Conservation (phyloP, 2,329 filamentous ascomycete genomes). For the Aspergillus amoenus region DNA sequence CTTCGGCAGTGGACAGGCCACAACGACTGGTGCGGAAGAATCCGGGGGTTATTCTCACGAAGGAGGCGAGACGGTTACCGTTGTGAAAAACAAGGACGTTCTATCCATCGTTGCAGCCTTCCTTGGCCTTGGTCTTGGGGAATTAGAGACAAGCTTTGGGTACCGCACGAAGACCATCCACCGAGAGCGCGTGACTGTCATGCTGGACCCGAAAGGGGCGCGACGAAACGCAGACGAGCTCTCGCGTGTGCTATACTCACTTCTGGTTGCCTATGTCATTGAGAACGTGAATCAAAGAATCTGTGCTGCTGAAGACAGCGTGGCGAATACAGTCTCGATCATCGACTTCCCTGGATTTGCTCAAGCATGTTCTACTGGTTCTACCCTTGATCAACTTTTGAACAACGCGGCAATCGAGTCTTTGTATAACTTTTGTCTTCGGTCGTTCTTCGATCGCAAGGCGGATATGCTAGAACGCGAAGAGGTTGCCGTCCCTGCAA, state of each 20-base stretch:
- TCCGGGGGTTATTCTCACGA: slow-evolving; percentile 97
- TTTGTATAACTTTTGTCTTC: slow-evolving; percentile 87
- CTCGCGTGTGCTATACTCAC: slow-evolving; percentile 86
- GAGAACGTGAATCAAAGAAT: slow-evolving; percentile 88
- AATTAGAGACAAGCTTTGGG: slow-evolving; percentile 83
- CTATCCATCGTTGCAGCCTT: slow-evolving; percentile 88
- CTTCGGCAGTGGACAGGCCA: slow-evolving; percentile 79
- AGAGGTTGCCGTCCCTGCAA: slow-evolving; percentile 84
- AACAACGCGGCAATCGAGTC: slow-evolving; percentile 93
- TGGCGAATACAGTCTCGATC: slow-evolving; percentile 91
- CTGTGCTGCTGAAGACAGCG: slow-evolving; percentile 81
- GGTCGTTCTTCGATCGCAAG: slow-evolving; percentile 94
- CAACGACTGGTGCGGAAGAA: slow-evolving; percentile 77
- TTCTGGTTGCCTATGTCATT: slow-evolving; percentile 90
- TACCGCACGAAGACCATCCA: slow-evolving; percentile 98
- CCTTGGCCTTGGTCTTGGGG: slow-evolving; percentile 75
- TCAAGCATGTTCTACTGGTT: slow-evolving; percentile 78
- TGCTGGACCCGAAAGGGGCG: slow-evolving; percentile 90
- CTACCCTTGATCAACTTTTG: slow-evolving; percentile 84
- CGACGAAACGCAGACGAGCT: slow-evolving; percentile 91
- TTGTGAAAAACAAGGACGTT: slow-evolving; percentile 91
- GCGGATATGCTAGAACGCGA: slow-evolving; percentile 92
- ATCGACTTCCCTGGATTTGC: slow-evolving; percentile 96
- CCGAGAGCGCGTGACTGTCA: slow-evolving; percentile 95
- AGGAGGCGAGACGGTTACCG: slow-evolving; percentile 79